Evolutionary conservation across 2,329 filamentous ascomycete genomes (phyloP).

Genomic region (Penicillium sp.): DNA sequence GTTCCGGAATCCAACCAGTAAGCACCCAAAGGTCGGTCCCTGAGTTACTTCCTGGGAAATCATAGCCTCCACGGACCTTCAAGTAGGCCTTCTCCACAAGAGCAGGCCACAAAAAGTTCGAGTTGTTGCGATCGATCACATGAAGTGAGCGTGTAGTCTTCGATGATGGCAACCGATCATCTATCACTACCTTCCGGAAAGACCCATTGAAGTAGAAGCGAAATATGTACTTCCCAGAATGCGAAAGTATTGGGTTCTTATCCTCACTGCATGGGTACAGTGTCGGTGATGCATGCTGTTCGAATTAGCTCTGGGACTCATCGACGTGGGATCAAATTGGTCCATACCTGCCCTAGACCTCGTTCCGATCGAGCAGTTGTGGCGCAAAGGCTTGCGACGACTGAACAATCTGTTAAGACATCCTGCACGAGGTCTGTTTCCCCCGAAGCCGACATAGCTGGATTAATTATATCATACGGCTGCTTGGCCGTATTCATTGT

Average conservation of each 20-base stretch:
- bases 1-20: conserved; percentile 93
- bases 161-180: conserved; percentile 74
- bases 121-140: conserved; percentile 76
- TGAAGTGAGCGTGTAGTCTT: conserved; percentile 67
- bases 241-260: conserved; percentile 55
- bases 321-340: neutral
- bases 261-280: conserved; percentile 65
- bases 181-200: conserved; percentile 75
- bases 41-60: conserved; percentile 95
- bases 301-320: conserved; percentile 3
- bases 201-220: conserved; percentile 95
- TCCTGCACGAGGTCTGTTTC: conserved; percentile 85
- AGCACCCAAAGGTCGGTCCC: conserved; percentile 88
- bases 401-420: conserved; percentile 89
- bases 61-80: conserved; percentile 89
- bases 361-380: conserved; percentile 61
- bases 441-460: conserved; percentile 50
- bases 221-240: conserved; percentile 80
- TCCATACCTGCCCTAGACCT: conserved; percentile 56
- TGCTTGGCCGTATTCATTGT: conserved; percentile 30
- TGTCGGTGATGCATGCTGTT: conserved; percentile 59
- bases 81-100: conserved; percentile 92
- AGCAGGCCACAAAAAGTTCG: conserved; percentile 78
- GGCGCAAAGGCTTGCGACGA: conserved; percentile 88
- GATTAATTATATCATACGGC: conserved; percentile 19